Evolutionary conservation across 441 rosid genomes (phyloP), one percentile per base, ranked within the genome.

Genomic region (Theobroma grandiflorum): DNA sequence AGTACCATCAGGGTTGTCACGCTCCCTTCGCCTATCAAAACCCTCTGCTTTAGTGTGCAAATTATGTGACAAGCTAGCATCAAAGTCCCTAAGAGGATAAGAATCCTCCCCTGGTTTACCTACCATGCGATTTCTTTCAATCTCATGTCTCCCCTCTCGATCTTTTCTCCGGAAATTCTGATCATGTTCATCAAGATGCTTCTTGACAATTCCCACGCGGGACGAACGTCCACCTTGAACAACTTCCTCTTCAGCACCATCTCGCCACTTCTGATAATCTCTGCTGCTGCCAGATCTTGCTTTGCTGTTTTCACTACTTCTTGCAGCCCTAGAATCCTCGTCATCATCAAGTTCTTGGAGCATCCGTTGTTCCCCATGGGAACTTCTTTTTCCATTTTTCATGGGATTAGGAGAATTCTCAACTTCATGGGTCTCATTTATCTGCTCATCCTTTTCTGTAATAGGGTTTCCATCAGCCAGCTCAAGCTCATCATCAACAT

Each of bases 281-380:
- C 89, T 89, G 86, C 94, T 92, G 87, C 95, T 91, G 45, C 92
- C 94, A 65, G 98, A 92, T 87, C 92, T 91, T 77, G 91, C 95
- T 93, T 95, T 94, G 86, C 97, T 93, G 83, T 88, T 89, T 80
- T 94, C 99, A 79, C 97, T 93, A 86, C 97, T 94, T 89, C 98
- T 94, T 73, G 95, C 98, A 70, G 94, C 92, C 86, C 86, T 94
- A 38, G 88, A 85, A 62, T 91, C 97, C 68, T 91, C 98, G 52
- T 83, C 93, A 64, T 89, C 94, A 77, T 92, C 96, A 55, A 76
- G 47, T 81, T 92, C 96, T 80, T 88, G 90, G 62, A 77, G 81
- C 66, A 70, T 86, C 75, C 82, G 75, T 63, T 78, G 89, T 65
- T 87, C 93, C 40, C 70, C 77, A 78, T 67, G 84, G 82, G 93